Percentiles rank a stretch among this genome's conserved stretches.
Conservation (phyloP, 177 flowering plant genomes). For the Vitis hybrid region DNA sequence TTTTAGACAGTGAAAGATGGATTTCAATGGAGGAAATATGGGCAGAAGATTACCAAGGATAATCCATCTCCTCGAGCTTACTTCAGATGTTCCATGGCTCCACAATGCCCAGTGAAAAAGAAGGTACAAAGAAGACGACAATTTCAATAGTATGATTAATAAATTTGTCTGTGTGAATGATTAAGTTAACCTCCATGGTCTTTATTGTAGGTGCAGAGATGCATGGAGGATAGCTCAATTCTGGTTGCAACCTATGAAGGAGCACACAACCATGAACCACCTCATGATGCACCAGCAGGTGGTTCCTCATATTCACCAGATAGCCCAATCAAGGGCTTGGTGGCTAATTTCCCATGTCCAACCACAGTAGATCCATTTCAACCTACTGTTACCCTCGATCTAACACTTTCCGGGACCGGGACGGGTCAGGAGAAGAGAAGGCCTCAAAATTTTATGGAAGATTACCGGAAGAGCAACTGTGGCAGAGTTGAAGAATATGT, state of each 20-base stretch:
- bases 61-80: conserved; percentile 84
- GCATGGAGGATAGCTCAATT: conserved; percentile 45
- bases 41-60: conserved; percentile 87
- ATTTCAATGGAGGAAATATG: conserved; percentile 95
- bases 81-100: conserved; percentile 51
- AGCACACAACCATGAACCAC: conserved; percentile 45
- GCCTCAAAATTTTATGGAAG: conserved; percentile 4
- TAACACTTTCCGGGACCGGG: conserved; percentile 4
- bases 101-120: conserved; percentile 51
- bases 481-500: conserved; percentile 22
- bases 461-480: background rate
- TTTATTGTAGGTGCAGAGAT: conserved; percentile 55
- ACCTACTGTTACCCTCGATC: conserved; percentile 11
- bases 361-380: background rate
- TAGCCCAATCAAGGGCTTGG: background rate
- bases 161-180: background rate
- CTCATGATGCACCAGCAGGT: background rate
- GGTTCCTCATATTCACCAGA: conserved; percentile 1
- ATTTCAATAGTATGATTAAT: background rate
- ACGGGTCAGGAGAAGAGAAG: background rate
- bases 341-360: background rate
- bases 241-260: conserved; percentile 67
- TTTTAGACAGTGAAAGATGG: conserved; percentile 75
- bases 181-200: background rate
- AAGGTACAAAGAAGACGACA: conserved; percentile 26